Evolutionary conservation across 495 filamentous ascomycete genomes (phyloP).

Genomic region (Tuber aestivum): DNA sequence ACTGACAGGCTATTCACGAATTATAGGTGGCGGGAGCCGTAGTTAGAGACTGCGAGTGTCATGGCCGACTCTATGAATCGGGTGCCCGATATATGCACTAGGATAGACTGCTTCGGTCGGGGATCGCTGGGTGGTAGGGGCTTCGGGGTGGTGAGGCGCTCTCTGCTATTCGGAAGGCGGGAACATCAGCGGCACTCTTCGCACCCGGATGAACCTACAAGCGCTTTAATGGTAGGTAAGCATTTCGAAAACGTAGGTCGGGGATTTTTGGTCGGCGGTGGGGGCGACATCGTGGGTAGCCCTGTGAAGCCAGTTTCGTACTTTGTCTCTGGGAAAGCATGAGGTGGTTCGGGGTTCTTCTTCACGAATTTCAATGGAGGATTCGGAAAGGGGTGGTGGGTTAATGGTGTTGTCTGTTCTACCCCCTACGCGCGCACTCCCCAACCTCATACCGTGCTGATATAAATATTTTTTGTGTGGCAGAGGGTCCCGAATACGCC

Average conservation of each 20-base stretch:
- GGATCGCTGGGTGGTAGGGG: conserved; percentile 28
- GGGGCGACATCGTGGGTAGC: not conserved
- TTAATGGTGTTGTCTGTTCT: conserved; percentile 25
- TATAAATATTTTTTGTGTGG: not conserved
- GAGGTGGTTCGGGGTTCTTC: conserved; percentile 44
- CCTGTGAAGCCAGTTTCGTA: conserved; percentile 17
- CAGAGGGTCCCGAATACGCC: conserved; percentile 18
- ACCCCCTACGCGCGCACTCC: not conserved
- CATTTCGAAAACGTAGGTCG: conserved; percentile 42
- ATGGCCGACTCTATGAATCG: conserved; percentile 35
- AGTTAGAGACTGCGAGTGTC: conserved; percentile 28
- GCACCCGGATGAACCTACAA: conserved; percentile 48
- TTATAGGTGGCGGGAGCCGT: conserved; percentile 44
- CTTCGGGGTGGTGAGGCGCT: conserved; percentile 41
- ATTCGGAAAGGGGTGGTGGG: conserved; percentile 37
- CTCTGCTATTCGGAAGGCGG: conserved; percentile 36
- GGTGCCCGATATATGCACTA: conserved; percentile 39
- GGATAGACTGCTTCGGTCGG: conserved; percentile 44
- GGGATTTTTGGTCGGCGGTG: conserved; percentile 45
- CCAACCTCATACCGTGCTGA: conserved; percentile 1
- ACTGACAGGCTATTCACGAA: conserved; percentile 46
- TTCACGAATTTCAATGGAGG: conserved; percentile 46
- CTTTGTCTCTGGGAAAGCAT: conserved; percentile 29
- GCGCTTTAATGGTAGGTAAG: conserved; percentile 42
- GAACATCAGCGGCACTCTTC: conserved; percentile 45